These are phyloP conservation scores for Sugiyamaella floridensis DNA, from an alignment of 805 yeast genomes.

Conservation along the genomic window DNA sequence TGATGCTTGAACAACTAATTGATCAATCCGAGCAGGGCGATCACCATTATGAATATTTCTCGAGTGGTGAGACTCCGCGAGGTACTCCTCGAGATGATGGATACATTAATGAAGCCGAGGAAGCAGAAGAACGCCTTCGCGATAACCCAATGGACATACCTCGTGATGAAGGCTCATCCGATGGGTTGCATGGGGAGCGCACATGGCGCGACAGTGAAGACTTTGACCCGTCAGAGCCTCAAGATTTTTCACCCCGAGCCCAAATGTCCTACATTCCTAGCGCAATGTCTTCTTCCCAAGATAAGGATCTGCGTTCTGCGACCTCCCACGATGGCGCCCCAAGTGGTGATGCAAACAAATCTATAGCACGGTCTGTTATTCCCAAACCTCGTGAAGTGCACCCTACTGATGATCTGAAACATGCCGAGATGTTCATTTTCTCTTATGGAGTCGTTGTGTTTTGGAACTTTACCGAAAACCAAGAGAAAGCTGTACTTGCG, in stretches of 20 bases:
- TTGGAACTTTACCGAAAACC: constrained; percentile 91
- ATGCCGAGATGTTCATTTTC: constrained; percentile 79
- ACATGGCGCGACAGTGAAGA: constrained; percentile 37
- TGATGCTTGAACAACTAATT: constrained; percentile 66
- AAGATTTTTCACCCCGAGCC: constrained; percentile 56
- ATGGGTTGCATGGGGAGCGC: constrained; percentile 7
- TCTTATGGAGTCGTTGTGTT: constrained; percentile 95
- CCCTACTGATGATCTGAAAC: constrained; percentile 37
- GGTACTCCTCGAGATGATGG: constrained; percentile 38
- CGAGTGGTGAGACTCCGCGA: constrained; percentile 52
- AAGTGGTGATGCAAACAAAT: too few relatives aligned
- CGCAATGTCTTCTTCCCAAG: not conserved
- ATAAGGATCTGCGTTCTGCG: not conserved
- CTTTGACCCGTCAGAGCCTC: constrained; percentile 93
- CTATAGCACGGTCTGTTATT: not conserved
- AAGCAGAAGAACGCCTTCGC: not conserved
- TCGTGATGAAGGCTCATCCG: not conserved
- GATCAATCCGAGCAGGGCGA: constrained; percentile 79
- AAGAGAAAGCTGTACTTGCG: constrained; percentile 89
- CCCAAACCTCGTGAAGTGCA: not conserved
- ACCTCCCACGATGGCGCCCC: not conserved
- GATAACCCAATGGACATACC: not conserved
- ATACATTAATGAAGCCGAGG: constrained; percentile 25
- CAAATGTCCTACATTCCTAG: constrained; percentile 6
- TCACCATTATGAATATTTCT: constrained; percentile 85